A percentile compares a stretch with the other conserved stretches of the same genome.
Evolutionary conservation across 1,284 basidiomycete species (phyloP).

Genomic region (Rhodofomes roseus): DNA sequence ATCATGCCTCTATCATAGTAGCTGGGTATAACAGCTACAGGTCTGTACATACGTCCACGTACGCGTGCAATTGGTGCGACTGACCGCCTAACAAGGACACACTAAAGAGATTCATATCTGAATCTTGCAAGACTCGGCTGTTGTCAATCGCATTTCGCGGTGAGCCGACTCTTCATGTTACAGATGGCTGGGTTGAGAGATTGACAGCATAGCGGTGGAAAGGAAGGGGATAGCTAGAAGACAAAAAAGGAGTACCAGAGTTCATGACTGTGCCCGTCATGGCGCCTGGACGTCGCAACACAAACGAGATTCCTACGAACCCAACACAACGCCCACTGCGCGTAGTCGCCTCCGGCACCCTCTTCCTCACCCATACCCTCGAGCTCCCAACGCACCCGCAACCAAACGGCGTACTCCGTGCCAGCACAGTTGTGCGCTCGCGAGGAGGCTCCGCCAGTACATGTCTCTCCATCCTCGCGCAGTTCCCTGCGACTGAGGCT

Average conservation of each 20-base stretch:
- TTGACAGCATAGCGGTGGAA: no score
- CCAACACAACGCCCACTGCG: constrained; percentile 44
- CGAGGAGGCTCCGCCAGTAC: constrained; percentile 71
- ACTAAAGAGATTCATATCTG: no score
- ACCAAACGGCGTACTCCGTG: constrained; percentile 57
- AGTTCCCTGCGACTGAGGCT: constrained; percentile 63
- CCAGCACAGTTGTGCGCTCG: constrained; percentile 60
- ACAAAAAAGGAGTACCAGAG: neutral
- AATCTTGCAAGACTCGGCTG: no score
- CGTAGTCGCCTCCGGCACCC: constrained; percentile 71
- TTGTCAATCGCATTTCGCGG: no score
- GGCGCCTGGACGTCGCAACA: constrained; percentile 30
- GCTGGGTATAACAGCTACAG: no score
- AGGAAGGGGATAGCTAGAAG: no score
- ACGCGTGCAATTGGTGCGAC: no score
- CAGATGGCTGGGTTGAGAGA: no score
- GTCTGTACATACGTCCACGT: no score
- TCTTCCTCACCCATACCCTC: constrained; percentile 73
- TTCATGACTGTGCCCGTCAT: constrained; percentile 13
- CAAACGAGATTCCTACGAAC: constrained; percentile 18
- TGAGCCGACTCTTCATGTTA: no score
- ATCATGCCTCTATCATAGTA: no score
- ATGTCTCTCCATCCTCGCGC: constrained; percentile 66
- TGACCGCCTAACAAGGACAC: no score
- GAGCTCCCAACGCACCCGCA: constrained; percentile 55